Evolutionary conservation across 352 stramenopile genomes (phyloP).

Genomic region (Phytophthora cactorum): DNA sequence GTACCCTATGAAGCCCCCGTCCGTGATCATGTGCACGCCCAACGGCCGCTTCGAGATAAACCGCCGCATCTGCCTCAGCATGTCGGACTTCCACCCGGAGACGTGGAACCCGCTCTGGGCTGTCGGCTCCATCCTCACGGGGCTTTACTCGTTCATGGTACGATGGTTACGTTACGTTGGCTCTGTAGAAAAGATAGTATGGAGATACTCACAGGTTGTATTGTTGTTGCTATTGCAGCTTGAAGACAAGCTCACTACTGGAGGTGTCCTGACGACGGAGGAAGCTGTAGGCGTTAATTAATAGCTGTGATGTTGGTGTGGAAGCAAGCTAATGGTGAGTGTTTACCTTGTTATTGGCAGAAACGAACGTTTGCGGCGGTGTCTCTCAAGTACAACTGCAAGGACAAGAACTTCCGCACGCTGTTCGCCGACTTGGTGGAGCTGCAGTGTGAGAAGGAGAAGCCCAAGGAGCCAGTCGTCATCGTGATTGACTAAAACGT

Average conservation of each 20-base stretch:
- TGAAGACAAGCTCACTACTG: conserved; percentile 85
- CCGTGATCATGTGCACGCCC: conserved; percentile 95
- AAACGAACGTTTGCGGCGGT: conserved; percentile 74
- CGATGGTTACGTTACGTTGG: not conserved
- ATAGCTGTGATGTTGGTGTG: not conserved
- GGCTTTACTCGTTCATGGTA: conserved; percentile 96
- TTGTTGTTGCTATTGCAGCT: conserved; percentile 35
- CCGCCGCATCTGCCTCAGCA: conserved; percentile 93
- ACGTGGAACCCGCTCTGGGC: conserved; percentile 98
- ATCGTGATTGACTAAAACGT: conserved; percentile 18
- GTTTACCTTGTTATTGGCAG: conserved; percentile 22
- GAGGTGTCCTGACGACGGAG: conserved; percentile 81
- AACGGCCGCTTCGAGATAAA: conserved; percentile 96
- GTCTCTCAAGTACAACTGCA: conserved; percentile 82
- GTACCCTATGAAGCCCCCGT: conserved; percentile 96
- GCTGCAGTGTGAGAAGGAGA: conserved; percentile 38
- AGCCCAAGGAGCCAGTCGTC: not conserved
- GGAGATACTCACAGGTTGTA: not conserved
- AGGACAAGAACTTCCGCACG: conserved; percentile 80
- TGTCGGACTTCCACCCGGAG: conserved; percentile 96
- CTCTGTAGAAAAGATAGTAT: no score
- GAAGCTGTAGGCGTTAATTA: conserved; percentile 40
- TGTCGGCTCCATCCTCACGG: conserved; percentile 95
- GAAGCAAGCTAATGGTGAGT: not conserved
- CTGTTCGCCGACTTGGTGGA: conserved; percentile 89